Evolutionary conservation across 73 alveolate species (phyloP), one percentile per base, ranked within the genome.

Genomic region (Effrenium voratum): DNA sequence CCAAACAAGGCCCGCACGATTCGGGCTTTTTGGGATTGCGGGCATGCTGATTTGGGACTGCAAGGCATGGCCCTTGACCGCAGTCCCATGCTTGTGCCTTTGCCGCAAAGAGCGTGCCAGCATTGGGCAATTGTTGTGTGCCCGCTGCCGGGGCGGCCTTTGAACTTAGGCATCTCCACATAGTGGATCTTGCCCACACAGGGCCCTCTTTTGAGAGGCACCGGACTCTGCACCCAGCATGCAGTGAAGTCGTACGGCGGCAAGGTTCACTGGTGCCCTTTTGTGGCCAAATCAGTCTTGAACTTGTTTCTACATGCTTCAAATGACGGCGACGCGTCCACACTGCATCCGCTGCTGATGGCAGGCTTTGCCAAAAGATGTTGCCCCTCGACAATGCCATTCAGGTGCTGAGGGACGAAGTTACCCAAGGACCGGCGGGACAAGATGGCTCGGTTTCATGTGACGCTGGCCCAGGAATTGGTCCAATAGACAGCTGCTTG

Each of bases 161-260:
- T n/a, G n/a, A n/a, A n/a, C 52, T 77, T 13, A 83, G 93, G 93
- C 93, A 85, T 59, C 80, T 85, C 55, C 93, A 85, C 81, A 85
- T 85, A 70, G 93, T 85, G 5, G 93, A 85, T 45, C 80, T 85
- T 15, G 52, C 93, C 70, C 57, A 81, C 76, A 52, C 80, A 16
- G 93, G 93, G 43, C 93, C 93, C 34, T 85, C 93, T n/a, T 85
- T 85, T 68, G 68, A 52, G 76, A 85, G 93, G 93, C 93, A 26
- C 40, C 38, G 26, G 30, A 30, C n/a, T 5, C 91, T 66, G 30
- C 79, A 28, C 5, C 79, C n/a, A n/a, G n/a, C n/a, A n/a, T n/a
- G n/a, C n/a, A n/a, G n/a, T n/a, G n/a, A n/a, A n/a, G n/a, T n/a
- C n/a, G n/a, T n/a, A n/a, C n/a, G n/a, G n/a, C n/a, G n/a, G n/a